Base-by-base conservation (phyloP, 116 monocot species). In the Thalassia testudinum region DNA sequence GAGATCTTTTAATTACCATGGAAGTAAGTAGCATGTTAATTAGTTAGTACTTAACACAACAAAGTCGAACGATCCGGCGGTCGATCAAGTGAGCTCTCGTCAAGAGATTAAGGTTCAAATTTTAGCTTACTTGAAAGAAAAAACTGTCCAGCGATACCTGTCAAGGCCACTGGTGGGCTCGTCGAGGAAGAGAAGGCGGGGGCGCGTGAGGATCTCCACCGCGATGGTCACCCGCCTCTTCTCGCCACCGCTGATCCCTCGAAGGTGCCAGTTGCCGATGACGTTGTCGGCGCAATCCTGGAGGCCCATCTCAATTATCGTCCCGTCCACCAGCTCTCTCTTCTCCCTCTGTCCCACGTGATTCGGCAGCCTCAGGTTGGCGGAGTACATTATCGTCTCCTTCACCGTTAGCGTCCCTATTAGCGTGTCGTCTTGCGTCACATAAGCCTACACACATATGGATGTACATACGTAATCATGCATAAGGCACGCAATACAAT, bases 151-250 rank as follows among this genome's bases (percentile, higher is more conserved):
- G n/a, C n/a, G n/a, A n/a, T n/a, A n/a, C 30, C 91, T 91, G 52
- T 91, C 91, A 47, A 91, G 85, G 16, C 91, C 91, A 52, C 81
- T 91, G 0, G 91, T 91, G 12, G 91, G 91, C 49, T 91, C 91
- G 27, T 91, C 91, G n/a, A 91, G 78, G 61, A 91, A 91, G 38
- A 91, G 85, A 58, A 91, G 45, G 29, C 85, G 64, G 24, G 91
- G 91, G 37, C 91, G 64, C 85, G 76, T 91, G 37, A 91, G 75
- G 54, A 91, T 81, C 73, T 91, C 91, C 14, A 91, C 49, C 10
- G 81, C 91, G 30, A 91, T 91, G 68, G 85, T 85, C 37, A 91
- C 81, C 25, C 91, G 69, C 64, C 85, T 48, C 75, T 78, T 83
- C 75, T 90, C 89, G 1, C 89, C 89, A 0, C 89, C 89, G 47